Conservation (phyloP, 169 alveolate species). For the Cryptosporidium baileyi region DNA sequence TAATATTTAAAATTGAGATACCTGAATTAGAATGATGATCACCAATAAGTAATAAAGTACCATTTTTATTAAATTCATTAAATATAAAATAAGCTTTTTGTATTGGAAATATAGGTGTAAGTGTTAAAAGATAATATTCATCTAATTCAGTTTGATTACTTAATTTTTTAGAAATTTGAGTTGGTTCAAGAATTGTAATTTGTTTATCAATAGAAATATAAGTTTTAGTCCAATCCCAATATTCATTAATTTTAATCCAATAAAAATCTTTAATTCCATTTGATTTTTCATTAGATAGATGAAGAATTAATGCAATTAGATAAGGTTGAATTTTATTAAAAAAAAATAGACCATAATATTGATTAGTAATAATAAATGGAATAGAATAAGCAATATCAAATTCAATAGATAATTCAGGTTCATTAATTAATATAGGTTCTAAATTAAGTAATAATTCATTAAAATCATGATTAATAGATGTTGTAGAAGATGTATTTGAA, state of each 20-base stretch:
- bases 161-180: background rate
- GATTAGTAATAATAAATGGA: constrained; percentile 16
- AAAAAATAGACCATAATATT: constrained; percentile 30
- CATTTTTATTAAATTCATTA: background rate
- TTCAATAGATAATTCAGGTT: constrained; percentile 33
- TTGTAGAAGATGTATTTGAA: background rate
- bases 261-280: constrained; percentile 7
- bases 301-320: background rate
- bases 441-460: background rate
- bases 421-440: constrained; percentile 1
- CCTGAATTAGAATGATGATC: constrained; percentile 43
- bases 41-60: constrained; percentile 9
- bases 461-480: background rate
- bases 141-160: background rate
- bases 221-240: constrained; percentile 56
- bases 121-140: background rate
- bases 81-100: background rate
- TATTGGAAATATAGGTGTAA: constrained; percentile 12
- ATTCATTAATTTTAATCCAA: constrained; percentile 45
- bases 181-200: background rate
- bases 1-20: constrained; percentile 5
- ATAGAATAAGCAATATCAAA: constrained; percentile 10
- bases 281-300: background rate
- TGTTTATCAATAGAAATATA: background rate
- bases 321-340: constrained; percentile 38